Evolutionary conservation across 495 filamentous ascomycete genomes (phyloP), one percentile per base, ranked within the genome.

Genomic region (Annulohypoxylon stygium): DNA sequence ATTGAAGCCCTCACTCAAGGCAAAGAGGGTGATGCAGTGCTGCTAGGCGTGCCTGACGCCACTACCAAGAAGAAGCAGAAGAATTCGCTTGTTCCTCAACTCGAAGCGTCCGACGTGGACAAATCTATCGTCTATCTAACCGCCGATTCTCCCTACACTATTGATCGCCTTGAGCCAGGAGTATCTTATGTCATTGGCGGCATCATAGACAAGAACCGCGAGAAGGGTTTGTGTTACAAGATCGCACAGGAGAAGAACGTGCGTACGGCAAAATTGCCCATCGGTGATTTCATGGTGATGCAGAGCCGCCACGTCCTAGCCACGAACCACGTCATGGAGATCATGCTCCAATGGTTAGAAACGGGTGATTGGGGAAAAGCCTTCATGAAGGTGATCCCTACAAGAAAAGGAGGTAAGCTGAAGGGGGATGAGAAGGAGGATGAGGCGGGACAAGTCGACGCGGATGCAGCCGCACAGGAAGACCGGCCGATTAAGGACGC

Each of bases 271-370:
- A 95, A 93, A 79, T 78, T 99, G 23, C 96, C 96, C 0, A 98
- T 99, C 75, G 92, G 93, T 2, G 89, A 98, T 16, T 98, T 92
- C 73, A 91, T 99, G 85, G 85, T 92, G 60, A 97, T 99, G 93
- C 82, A 89, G 30, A 93, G 90, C 66, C 89, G 96, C 12, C 87
- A 88, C 65, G 91, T 99, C 2, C 81, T 99, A 48, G 89, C 94
- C 5, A 97, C 94, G 11, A 98, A 98, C 76, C 96, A 99, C 76
- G 96, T 99, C 0, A 86, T 92, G 47, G 96, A 98, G 79, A 98
- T 99, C 69, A 97, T 99, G 93, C 77, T 96, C 33, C 88, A 90
- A 67, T 99, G 96, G 93, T 74, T 99, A 61, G 93, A 97, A 71
- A 85, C 87, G 30, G 90, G 92, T 0, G 91, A 98, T 78, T 99